Conservation (phyloP, 352 stramenopile genomes). For the Pythium aquatile region DNA sequence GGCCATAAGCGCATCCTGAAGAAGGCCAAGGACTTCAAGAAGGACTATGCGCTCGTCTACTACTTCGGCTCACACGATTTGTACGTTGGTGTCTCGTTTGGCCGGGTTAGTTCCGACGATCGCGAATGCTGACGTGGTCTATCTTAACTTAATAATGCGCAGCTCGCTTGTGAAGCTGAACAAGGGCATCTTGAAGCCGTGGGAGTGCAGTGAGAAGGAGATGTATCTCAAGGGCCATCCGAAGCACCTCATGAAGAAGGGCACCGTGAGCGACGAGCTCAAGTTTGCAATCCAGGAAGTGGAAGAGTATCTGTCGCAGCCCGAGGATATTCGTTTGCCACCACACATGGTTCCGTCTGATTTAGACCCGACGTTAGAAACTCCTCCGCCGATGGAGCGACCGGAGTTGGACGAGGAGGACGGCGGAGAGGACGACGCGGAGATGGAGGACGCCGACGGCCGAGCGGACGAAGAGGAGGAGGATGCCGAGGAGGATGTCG, state of each 20-base stretch:
- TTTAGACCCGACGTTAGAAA: conserved; percentile 68
- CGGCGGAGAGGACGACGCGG: conserved; percentile 27
- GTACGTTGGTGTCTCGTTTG: conserved; percentile 35
- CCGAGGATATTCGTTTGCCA: conserved; percentile 71
- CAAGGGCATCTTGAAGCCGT: conserved; percentile 63
- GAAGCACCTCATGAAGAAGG: conserved; percentile 72
- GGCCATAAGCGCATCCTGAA: conserved; percentile 67
- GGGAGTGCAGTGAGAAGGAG: conserved; percentile 73
- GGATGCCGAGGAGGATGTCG: not conserved
- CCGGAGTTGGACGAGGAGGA: conserved; percentile 33
- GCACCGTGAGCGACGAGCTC: conserved; percentile 45
- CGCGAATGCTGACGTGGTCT: not conserved
- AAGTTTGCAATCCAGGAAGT: conserved; percentile 56
- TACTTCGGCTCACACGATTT: conserved; percentile 85
- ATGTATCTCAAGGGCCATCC: conserved; percentile 66
- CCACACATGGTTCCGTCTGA: conserved; percentile 82
- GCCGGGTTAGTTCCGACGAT: conserved; percentile 2
- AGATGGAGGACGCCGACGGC: conserved; percentile 10
- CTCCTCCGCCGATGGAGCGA: conserved; percentile 39
- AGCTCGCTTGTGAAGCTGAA: conserved; percentile 62
- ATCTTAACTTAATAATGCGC: not conserved
- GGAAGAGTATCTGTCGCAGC: conserved; percentile 75
- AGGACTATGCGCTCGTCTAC: conserved; percentile 77
- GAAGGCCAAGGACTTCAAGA: conserved; percentile 70
- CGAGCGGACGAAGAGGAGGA: conserved; percentile 24